Percentiles rank a stretch among this genome's conserved stretches.
Evolutionary conservation across 371 early-diverging fungal genomes (phyloP).

Genomic region (Lichtheimia corymbifera): DNA sequence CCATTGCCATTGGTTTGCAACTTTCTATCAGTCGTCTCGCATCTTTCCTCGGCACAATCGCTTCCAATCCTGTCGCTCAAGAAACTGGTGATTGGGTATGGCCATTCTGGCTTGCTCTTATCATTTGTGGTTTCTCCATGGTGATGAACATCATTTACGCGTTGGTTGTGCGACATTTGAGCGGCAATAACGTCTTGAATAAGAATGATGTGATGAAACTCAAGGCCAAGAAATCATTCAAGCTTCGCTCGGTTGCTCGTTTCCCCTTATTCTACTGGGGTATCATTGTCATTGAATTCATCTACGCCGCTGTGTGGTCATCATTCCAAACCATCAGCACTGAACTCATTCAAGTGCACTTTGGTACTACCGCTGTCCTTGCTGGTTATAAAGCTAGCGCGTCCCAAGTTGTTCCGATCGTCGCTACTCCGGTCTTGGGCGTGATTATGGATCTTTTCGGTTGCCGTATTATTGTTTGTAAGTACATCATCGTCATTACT

Average conservation of each 20-base stretch:
- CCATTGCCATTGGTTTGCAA: constrained; percentile 49
- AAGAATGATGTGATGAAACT: constrained; percentile 26
- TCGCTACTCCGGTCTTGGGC: constrained; percentile 59
- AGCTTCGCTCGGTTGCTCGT: constrained; percentile 37
- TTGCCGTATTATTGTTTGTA: constrained; percentile 37
- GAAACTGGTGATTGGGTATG: constrained; percentile 52
- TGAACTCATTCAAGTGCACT: constrained; percentile 45
- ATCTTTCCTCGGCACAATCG: constrained; percentile 52
- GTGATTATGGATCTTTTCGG: constrained; percentile 57
- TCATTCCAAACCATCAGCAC: constrained; percentile 57
- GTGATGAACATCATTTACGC: constrained; percentile 51
- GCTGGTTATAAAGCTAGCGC: constrained; percentile 59
- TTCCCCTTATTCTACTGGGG: constrained; percentile 55
- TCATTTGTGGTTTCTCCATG: constrained; percentile 49
- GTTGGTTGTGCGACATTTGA: constrained; percentile 38
- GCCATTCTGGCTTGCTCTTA: constrained; percentile 54
- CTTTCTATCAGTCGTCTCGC: constrained; percentile 55
- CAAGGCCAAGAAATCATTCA: constrained; percentile 41
- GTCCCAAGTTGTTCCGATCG: constrained; percentile 54
- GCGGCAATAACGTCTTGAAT: constrained; percentile 25
- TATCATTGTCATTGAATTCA: constrained; percentile 48
- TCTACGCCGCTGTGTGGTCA: constrained; percentile 59
- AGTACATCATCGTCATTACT: constrained; percentile 8
- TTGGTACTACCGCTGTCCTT: constrained; percentile 31
- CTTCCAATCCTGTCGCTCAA: constrained; percentile 42